Percentiles rank a stretch among this genome's conserved stretches.
These are phyloP conservation scores for Cyberlindnera galapagoensis DNA, from an alignment of 805 yeast genomes.

Conservation along the genomic window DNA sequence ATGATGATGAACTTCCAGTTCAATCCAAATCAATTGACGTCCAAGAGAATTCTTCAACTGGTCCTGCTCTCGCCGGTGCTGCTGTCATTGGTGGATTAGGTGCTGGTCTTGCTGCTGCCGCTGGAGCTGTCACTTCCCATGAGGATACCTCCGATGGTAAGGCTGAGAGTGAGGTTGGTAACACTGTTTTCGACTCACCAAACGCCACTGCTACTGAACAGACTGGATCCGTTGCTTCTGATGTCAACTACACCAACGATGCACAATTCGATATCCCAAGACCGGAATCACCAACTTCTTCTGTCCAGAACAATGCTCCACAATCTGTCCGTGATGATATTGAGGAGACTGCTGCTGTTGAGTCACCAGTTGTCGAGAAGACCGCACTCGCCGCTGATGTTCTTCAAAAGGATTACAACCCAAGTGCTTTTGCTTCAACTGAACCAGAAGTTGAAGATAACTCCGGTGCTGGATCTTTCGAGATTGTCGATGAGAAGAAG, in stretches of 20 bases:
- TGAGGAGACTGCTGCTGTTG: slow-evolving; percentile 24
- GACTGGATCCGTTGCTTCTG: slow-evolving; percentile 23
- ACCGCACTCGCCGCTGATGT: slow-evolving; percentile 28
- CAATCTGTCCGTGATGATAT: slow-evolving; percentile 70
- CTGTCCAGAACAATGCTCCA: slow-evolving; percentile 90
- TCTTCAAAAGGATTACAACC: slow-evolving; percentile 22
- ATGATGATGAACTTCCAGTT: slow-evolving; percentile 14
- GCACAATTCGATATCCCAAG: slow-evolving; percentile 33
- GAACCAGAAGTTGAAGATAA: no score
- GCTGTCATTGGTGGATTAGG: slow-evolving; percentile 27
- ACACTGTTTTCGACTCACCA: slow-evolving; percentile 20
- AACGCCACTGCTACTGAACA: slow-evolving; percentile 21
- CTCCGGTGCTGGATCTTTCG: slow-evolving; percentile 23
- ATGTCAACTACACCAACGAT: slow-evolving; percentile 19
- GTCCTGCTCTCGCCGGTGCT: slow-evolving; percentile 13
- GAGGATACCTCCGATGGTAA: no score
- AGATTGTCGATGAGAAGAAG: slow-evolving; percentile 18
- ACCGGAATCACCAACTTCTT: slow-evolving; percentile 80
- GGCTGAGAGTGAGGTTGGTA: slow-evolving; percentile 28
- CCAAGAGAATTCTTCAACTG: slow-evolving; percentile 4
- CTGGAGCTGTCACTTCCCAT: slow-evolving; percentile 15
- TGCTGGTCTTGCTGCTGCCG: slow-evolving; percentile 20
- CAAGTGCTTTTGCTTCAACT: slow-evolving; percentile 23
- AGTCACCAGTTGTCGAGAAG: slow-evolving; percentile 18
- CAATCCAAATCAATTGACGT: no score